Evolutionary conservation across 129 eudicot genomes (phyloP).

Genomic region (Sambucus nigra): DNA sequence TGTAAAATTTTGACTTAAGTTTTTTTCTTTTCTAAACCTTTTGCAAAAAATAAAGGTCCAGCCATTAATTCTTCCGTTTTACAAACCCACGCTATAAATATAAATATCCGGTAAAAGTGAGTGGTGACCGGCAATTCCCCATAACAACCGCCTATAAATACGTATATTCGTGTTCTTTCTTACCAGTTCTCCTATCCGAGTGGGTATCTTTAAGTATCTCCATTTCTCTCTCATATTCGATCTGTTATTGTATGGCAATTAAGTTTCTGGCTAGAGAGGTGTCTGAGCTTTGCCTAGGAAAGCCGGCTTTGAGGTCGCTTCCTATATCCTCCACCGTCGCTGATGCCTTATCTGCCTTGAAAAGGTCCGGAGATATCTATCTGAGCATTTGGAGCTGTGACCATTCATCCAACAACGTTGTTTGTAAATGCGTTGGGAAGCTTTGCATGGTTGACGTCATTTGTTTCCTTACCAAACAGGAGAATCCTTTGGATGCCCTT

Average conservation of each 20-base stretch:
- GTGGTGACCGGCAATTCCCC: too few relatives aligned
- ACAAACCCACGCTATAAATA: too few relatives aligned
- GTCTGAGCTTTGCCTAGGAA: slow-evolving; percentile 84
- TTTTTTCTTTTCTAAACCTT: too few relatives aligned
- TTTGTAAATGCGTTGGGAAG: slow-evolving; percentile 56
- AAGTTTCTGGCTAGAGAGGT: slow-evolving; percentile 42
- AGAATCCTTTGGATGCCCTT: slow-evolving; percentile 58
- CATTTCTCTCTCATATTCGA: background rate
- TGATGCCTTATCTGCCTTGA: slow-evolving; percentile 49
- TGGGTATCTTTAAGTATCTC: background rate
- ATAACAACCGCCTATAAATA: too few relatives aligned
- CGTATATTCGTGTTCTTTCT: too few relatives aligned
- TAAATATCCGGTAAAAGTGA: too few relatives aligned
- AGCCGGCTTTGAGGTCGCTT: slow-evolving; percentile 59
- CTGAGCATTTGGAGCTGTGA: slow-evolving; percentile 67
- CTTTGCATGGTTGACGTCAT: slow-evolving; percentile 69
- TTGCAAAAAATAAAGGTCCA: too few relatives aligned
- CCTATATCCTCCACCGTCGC: slow-evolving; percentile 44
- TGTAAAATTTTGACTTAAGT: too few relatives aligned
- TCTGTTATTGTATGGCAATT: slow-evolving; percentile 67
- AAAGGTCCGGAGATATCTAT: slow-evolving; percentile 44
- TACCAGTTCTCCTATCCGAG: background rate
- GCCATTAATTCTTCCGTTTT: too few relatives aligned
- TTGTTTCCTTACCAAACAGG: slow-evolving; percentile 43
- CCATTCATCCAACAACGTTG: background rate